Base-by-base conservation (phyloP, 2,329 filamentous ascomycete species). In the Arthrobotrys iridis region DNA sequence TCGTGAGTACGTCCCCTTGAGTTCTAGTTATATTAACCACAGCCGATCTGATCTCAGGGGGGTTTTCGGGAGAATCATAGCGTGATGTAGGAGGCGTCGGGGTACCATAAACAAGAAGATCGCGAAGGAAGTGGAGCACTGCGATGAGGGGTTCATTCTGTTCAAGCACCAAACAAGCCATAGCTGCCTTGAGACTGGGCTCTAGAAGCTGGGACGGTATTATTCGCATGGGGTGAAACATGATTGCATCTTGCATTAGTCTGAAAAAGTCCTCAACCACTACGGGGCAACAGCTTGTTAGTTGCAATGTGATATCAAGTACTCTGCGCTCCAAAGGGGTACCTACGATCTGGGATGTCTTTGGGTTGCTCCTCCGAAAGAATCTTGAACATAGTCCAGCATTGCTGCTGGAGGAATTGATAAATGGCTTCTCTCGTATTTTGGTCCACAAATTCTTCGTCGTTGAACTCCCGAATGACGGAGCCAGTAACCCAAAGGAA, bases 401-500 rank as follows among this genome's bases (percentile, higher is more conserved):
- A 92, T 83, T 99, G 95, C 66, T 93, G 90, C 82, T 97, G 93
- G 81, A 97, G 97, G 84, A 99, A 99, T 70, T 88, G 88, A 83
- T 96, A 99, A 66, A 99, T 96, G 77, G 91, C 91, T 64, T 93
- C 89, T 13, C 91, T 92, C 4, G 93, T 96, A n/a, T 87, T 85
- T 58, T 90, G 87, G 64, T 94, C 90, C 18, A 98, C 91, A 75
- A 91, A 88, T 79, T 97, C 93, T 43, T 91, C 88, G 43, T 94
- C 93, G 79, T 96, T 92, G 81, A 98, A 99, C 82, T 99, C 95
- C 72, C 95, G 91, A 28, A 99, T 87, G 77, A 99, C 96, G 6
- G 94, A 93, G 77, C 93, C 92, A 1, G 94, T 97, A 0, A 95
- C 94, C 95, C 95, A 99, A n/a, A 99, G 86, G 86, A 99, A 99